Percentiles rank a stretch among this genome's conserved stretches.
phyloP scores from a whole-genome alignment of 306 rosid genomes.

The Prunus davidiana region DNA sequence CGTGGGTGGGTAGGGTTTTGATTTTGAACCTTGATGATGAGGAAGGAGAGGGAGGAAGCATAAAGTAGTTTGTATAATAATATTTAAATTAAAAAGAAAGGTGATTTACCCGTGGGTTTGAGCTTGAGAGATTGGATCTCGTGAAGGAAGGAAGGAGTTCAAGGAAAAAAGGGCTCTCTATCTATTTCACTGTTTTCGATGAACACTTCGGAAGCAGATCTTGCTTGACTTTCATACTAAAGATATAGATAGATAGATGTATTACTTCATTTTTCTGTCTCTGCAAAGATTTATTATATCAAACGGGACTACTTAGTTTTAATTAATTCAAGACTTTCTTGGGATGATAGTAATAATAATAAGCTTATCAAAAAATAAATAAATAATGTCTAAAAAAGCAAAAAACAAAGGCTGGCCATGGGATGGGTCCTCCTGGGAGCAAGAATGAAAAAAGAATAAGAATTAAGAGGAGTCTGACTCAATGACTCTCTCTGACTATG shows the following conservation, averaged over 20 bases:
- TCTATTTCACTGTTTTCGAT: conserved; percentile 46
- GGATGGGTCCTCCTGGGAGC: not conserved
- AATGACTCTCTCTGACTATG: conserved; percentile 4
- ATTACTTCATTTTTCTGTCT: no score
- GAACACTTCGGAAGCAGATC: conserved; percentile 36
- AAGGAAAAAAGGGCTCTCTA: conserved; percentile 20
- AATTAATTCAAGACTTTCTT: conserved; percentile 15
- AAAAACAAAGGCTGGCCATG: not conserved
- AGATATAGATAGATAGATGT: not conserved
- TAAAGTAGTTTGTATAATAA: not conserved
- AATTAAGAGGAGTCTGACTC: conserved; percentile 2
- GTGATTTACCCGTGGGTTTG: conserved; percentile 24
- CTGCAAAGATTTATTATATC: not conserved
- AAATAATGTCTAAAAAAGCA: not conserved
- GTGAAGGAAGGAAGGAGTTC: conserved; percentile 43
- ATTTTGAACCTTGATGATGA: not conserved
- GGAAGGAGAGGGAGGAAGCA: not conserved
- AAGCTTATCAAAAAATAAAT: not conserved
- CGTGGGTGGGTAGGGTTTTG: not conserved
- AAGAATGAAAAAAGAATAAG: conserved; percentile 16
- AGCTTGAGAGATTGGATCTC: conserved; percentile 51
- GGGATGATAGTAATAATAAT: conserved; percentile 11
- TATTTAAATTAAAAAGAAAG: not conserved
- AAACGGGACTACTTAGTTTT: not conserved
- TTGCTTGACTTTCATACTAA: conserved; percentile 35